Base-by-base conservation (phyloP, 2,329 filamentous ascomycete species). In the Coniochaeta pulveracea region DNA sequence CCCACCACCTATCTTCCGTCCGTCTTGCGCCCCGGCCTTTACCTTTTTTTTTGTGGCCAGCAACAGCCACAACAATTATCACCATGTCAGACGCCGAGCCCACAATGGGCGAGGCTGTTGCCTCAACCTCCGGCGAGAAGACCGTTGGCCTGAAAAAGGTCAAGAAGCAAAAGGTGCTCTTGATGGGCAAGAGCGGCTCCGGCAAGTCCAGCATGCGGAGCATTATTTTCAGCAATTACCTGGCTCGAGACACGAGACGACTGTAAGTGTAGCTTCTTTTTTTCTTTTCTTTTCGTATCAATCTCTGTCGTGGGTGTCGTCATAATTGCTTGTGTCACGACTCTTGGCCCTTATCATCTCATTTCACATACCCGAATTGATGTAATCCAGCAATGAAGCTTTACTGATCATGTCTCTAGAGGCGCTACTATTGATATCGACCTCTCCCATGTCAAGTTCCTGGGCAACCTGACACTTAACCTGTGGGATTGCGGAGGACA, bases 151-250 rank as follows among this genome's bases (percentile, higher is more conserved):
- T 75, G 43, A 75, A 72, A 58, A 80, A 79, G 46, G 72, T 73
- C 48, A 84, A 85, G 66, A 88, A 88, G 69, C 85, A 84, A 64
- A 88, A 88, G 69, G 82, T 88, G 33, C 66, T 88, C 32, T 64
- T 88, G 40, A 88, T 88, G 91, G 91, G 91, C 47, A 95, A 95
- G 65, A 93, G 85, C 41, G 91, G 91, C 35, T 94, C 89, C 0
- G 91, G 91, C 35, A 98, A 98, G 61, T 95, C 88, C 26, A 95
- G 86, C 36, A 98, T 98, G 91, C 76, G 91, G 43, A 91, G 83
- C 51, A 96, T 98, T 52, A 95, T 98, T 55, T 98, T 98, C 61
- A 94, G 85, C 66, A 96, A 96, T 60, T 96, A 95, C 56, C 88
- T 96, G 43, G 91, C 91, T 36, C 86, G 93, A 52, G 91, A 98